Conservation (phyloP, 331 rosid species). For the Malus hybrid region DNA sequence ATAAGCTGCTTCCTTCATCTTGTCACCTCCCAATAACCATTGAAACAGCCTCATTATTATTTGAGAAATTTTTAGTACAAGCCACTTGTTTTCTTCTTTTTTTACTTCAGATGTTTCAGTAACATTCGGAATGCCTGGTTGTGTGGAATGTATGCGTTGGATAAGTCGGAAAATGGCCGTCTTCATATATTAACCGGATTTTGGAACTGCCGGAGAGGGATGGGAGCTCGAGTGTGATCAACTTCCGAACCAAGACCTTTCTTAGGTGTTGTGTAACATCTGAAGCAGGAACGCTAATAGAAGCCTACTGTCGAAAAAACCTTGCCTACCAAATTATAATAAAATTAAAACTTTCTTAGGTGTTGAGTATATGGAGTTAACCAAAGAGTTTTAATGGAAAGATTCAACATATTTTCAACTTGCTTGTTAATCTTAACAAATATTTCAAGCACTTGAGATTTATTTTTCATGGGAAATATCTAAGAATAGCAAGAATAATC, state of each 20-base stretch:
- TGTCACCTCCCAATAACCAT: not conserved
- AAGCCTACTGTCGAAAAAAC: not conserved
- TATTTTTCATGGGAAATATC: not conserved
- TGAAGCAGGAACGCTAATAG: not conserved
- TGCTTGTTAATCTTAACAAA: not conserved
- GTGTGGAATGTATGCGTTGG: too few relatives aligned
- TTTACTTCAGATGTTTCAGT: not conserved
- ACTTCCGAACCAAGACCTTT: too few relatives aligned
- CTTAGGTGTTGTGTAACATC: not conserved
- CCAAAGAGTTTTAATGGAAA: not conserved
- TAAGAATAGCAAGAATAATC: not conserved
- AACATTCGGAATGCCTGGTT: too few relatives aligned
- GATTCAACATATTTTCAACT: not conserved
- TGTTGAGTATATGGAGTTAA: not conserved
- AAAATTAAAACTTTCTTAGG: too few relatives aligned
- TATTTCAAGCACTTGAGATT: not conserved
- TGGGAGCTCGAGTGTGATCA: too few relatives aligned
- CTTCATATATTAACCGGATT: not conserved
- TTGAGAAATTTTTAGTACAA: not conserved
- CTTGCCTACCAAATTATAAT: not conserved
- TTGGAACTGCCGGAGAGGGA: not conserved
- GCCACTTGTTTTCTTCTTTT: not conserved
- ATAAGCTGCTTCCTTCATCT: conserved; percentile 18
- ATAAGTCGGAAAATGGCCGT: not conserved
- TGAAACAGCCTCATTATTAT: not conserved